phyloP scores from a whole-genome alignment of 2,329 filamentous ascomycete species.

The Hymenoscyphus fructigenus region DNA sequence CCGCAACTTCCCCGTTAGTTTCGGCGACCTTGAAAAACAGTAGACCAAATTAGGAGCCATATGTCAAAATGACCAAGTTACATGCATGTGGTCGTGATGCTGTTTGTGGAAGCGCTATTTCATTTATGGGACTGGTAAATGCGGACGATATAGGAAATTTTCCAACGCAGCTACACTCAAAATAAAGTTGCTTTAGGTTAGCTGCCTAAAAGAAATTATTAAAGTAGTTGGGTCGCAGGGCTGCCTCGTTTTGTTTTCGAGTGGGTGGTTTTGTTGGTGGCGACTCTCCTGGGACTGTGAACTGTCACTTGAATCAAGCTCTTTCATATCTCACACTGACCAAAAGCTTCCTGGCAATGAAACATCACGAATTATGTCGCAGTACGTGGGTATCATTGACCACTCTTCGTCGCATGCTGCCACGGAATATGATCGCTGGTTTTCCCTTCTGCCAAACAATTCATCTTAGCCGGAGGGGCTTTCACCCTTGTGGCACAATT shows the following conservation, averaged over 20 bases:
- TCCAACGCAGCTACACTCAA: not conserved
- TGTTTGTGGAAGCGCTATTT: no score
- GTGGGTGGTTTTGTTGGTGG: not conserved
- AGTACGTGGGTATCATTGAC: not conserved
- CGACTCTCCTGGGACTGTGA: not conserved
- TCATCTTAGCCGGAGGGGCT: not conserved
- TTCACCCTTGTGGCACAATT: not conserved
- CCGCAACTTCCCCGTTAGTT: not conserved
- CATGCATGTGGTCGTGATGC: no score
- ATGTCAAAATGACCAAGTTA: no score
- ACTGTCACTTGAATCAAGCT: not conserved
- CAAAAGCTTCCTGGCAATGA: not conserved
- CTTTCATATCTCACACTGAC: not conserved
- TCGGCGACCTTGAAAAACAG: no score
- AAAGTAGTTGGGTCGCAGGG: not conserved
- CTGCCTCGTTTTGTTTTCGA: not conserved
- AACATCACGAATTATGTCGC: not conserved
- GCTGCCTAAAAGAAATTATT: no score
- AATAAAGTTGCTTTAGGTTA: not conserved
- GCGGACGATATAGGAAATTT: not conserved
- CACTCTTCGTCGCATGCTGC: not conserved
- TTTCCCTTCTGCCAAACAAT: not conserved
- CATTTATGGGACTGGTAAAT: not conserved
- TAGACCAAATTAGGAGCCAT: no score
- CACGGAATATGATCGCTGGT: not conserved